phyloP scores from a whole-genome alignment of 2,329 filamentous ascomycete species.

The Trichoderma guizhouense region DNA sequence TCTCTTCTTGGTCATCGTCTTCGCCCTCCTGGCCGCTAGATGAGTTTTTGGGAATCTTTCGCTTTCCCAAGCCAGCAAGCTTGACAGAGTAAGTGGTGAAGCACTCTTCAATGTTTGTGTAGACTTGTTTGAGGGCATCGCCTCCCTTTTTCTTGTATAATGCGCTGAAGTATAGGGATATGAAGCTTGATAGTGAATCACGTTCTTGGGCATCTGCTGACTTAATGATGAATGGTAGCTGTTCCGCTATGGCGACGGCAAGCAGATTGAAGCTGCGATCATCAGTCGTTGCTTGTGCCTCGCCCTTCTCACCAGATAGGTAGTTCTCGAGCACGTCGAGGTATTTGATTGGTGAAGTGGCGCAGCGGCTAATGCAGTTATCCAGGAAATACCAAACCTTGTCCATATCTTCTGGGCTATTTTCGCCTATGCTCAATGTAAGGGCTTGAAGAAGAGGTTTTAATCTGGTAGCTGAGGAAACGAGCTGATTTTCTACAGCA shows the following conservation, averaged over 20 bases:
- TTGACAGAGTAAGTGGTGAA: slow-evolving; percentile 29
- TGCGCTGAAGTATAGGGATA: slow-evolving; percentile 55
- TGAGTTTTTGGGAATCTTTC: slow-evolving; percentile 8
- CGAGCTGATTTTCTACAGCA: slow-evolving; percentile 63
- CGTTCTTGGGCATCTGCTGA: slow-evolving; percentile 43
- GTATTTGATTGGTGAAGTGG: slow-evolving; percentile 76
- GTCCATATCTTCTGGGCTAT: slow-evolving; percentile 31
- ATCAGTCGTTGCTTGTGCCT: slow-evolving; percentile 22
- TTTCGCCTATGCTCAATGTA: slow-evolving; percentile 23
- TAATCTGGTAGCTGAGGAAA: slow-evolving; percentile 51
- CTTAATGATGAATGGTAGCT: slow-evolving; percentile 67
- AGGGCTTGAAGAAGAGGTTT: slow-evolving; percentile 43
- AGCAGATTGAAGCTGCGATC: slow-evolving; percentile 54
- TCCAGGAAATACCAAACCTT: slow-evolving; percentile 70
- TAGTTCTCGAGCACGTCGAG: slow-evolving; percentile 64
- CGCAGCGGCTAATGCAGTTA: slow-evolving; percentile 74
- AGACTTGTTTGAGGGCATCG: slow-evolving; percentile 25
- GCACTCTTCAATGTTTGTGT: slow-evolving; percentile 31
- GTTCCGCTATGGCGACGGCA: slow-evolving; percentile 68
- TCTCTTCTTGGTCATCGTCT: slow-evolving; percentile 1
- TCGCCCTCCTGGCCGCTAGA: slow-evolving; percentile 20
- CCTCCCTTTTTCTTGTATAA: slow-evolving; percentile 50
- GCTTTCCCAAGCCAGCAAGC: slow-evolving; percentile 21
- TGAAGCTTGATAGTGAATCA: slow-evolving; percentile 52
- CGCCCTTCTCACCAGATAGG: slow-evolving; percentile 28